Conservation (phyloP, 306 rosid genomes). For the Rosa persica region DNA sequence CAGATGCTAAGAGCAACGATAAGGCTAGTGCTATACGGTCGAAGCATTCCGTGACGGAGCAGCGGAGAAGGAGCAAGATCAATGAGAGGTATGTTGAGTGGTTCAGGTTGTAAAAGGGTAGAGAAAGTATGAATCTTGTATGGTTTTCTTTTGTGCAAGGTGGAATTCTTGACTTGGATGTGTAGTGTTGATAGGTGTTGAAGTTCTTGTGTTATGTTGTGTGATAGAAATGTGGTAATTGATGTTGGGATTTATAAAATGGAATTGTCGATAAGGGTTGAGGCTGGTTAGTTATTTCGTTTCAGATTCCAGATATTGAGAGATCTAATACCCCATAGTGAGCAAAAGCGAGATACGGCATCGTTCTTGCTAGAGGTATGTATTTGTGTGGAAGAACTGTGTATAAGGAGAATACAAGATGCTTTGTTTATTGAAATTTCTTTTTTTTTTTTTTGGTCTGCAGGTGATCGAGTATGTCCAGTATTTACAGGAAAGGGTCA, state of each 20-base stretch:
- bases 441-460: slow-evolving; percentile 3
- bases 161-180: not conserved
- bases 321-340: slow-evolving; percentile 96
- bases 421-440: not conserved
- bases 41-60: slow-evolving; percentile 97
- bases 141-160: slow-evolving; percentile 9
- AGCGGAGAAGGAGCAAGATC: slow-evolving; percentile 99
- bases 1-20: slow-evolving; percentile 76
- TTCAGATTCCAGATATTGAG: slow-evolving; percentile 96
- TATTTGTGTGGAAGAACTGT: slow-evolving; percentile 10
- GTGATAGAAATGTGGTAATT: slow-evolving; percentile 7
- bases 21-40: slow-evolving; percentile 82
- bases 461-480: slow-evolving; percentile 98
- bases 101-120: not conserved
- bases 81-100: slow-evolving; percentile 77
- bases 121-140: slow-evolving; percentile 15
- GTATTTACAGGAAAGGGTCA: slow-evolving; percentile 81
- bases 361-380: slow-evolving; percentile 92
- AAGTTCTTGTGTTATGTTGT: not conserved
- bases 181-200: not conserved
- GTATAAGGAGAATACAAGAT: not conserved
- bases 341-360: slow-evolving; percentile 95
- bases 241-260: slow-evolving; percentile 7
- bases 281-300: slow-evolving; percentile 27
- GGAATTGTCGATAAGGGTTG: slow-evolving; percentile 22